These are phyloP conservation scores for Trichoderma cornu-damae DNA, from an alignment of 2,329 filamentous ascomycete species.

Conservation along the genomic window DNA sequence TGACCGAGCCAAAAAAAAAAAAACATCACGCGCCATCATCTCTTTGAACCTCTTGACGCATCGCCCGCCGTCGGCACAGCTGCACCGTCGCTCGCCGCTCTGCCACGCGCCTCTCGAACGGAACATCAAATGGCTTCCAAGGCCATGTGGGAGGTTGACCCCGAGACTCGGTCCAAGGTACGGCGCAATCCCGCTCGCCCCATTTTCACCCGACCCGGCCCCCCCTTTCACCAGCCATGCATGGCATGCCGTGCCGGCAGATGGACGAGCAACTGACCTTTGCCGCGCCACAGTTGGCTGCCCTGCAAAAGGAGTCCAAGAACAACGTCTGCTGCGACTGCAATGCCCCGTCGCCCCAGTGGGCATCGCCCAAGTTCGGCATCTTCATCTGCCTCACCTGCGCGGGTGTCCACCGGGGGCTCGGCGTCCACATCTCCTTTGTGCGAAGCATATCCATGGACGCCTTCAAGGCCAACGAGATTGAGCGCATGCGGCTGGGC, in stretches of 20 bases:
- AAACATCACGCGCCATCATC: slow-evolving; percentile 10
- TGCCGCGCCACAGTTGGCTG: slow-evolving; percentile 61
- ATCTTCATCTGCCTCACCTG: slow-evolving; percentile 98
- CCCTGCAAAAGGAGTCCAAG: slow-evolving; percentile 82
- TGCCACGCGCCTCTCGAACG: not conserved
- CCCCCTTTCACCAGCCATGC: slow-evolving; percentile 8
- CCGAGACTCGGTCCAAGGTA: slow-evolving; percentile 93
- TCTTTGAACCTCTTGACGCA: not conserved
- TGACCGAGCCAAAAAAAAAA: slow-evolving; percentile 5
- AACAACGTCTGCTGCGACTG: slow-evolving; percentile 95
- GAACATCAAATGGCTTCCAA: slow-evolving; percentile 58
- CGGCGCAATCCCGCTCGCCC: slow-evolving; percentile 22
- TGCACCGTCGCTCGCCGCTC: not conserved
- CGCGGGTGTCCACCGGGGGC: slow-evolving; percentile 86
- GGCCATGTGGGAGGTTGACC: slow-evolving; percentile 97
- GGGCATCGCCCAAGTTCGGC: slow-evolving; percentile 95
- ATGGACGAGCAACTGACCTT: slow-evolving; percentile 12
- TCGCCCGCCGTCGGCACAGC: not conserved
- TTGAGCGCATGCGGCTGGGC: slow-evolving; percentile 86
- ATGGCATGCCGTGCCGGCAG: slow-evolving; percentile 4
- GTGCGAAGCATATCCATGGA: slow-evolving; percentile 98
- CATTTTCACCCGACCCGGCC: not conserved
- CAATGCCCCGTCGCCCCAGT: slow-evolving; percentile 92
- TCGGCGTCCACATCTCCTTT: slow-evolving; percentile 98
- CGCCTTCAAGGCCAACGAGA: slow-evolving; percentile 89